phyloP scores from a whole-genome alignment of 352 stramenopile species.

The Pythium brachiatum region DNA sequence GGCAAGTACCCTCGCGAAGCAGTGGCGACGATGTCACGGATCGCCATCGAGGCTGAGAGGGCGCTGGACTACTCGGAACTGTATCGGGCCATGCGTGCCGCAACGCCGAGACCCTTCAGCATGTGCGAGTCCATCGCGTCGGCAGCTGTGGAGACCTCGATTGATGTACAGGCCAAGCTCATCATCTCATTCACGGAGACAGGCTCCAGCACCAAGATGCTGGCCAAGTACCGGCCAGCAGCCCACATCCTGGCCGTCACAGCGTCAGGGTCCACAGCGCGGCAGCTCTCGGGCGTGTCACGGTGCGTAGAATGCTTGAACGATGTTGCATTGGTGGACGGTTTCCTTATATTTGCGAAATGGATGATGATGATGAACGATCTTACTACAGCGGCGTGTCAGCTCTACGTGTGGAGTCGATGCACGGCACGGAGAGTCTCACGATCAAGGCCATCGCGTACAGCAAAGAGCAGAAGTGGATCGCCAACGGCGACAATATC shows the following conservation, averaged over 20 bases:
- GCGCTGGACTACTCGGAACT: slow-evolving; percentile 72
- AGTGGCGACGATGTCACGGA: slow-evolving; percentile 94
- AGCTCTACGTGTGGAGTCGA: slow-evolving; percentile 63
- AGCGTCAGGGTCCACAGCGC: slow-evolving; percentile 57
- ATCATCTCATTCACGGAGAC: slow-evolving; percentile 98
- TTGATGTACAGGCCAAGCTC: slow-evolving; percentile 94
- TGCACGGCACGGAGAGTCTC: slow-evolving; percentile 84
- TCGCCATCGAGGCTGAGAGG: slow-evolving; percentile 90
- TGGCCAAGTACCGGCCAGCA: slow-evolving; percentile 95
- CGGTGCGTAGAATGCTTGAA: slow-evolving; percentile 36
- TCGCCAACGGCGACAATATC: slow-evolving; percentile 81
- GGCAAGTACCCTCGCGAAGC: slow-evolving; percentile 95
- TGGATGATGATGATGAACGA: neutral
- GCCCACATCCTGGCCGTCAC: slow-evolving; percentile 91
- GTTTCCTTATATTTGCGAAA: neutral
- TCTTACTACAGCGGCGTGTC: slow-evolving; percentile 55
- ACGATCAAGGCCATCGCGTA: slow-evolving; percentile 84
- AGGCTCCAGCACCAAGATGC: slow-evolving; percentile 91
- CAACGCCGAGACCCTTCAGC: slow-evolving; percentile 50
- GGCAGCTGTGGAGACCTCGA: slow-evolving; percentile 96
- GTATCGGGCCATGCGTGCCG: slow-evolving; percentile 50
- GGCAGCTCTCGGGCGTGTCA: slow-evolving; percentile 76
- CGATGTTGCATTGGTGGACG: neutral
- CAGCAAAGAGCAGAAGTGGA: slow-evolving; percentile 77
- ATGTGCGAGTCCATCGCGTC: slow-evolving; percentile 94